Evolutionary conservation across 257 asterid genomes (phyloP).

Genomic region (Lycium ferocissimum): DNA sequence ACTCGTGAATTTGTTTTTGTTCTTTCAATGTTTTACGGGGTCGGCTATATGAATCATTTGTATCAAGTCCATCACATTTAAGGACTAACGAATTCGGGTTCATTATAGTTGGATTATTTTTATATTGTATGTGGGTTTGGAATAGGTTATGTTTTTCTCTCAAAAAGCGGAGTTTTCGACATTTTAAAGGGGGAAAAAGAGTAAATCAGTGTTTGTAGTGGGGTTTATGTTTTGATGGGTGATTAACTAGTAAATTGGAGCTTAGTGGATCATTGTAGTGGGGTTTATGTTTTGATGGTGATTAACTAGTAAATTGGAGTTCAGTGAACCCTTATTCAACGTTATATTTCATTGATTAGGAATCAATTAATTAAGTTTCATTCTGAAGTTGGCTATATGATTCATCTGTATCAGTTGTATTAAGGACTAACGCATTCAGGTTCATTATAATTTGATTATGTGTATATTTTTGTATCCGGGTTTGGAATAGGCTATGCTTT

Average conservation of each 20-base stretch:
- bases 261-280: not conserved
- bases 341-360: not conserved
- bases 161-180: not conserved
- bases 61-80: not conserved
- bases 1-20: not conserved
- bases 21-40: not conserved
- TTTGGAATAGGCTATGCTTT: not conserved
- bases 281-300: not conserved
- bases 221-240: too few relatives aligned
- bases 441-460: not conserved
- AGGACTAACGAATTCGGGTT: not conserved
- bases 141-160: not conserved
- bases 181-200: not conserved
- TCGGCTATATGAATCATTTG: not conserved
- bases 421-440: not conserved
- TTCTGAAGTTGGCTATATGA: not conserved
- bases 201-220: too few relatives aligned
- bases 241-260: too few relatives aligned
- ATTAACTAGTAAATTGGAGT: conserved; percentile 51
- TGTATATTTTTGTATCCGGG: not conserved
- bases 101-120: not conserved
- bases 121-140: not conserved
- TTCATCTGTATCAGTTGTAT: not conserved
- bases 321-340: conserved; percentile 73
- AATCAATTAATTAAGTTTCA: not conserved